Base-by-base conservation (phyloP, 257 asterid genomes). In the Solanum bulbocastanum region DNA sequence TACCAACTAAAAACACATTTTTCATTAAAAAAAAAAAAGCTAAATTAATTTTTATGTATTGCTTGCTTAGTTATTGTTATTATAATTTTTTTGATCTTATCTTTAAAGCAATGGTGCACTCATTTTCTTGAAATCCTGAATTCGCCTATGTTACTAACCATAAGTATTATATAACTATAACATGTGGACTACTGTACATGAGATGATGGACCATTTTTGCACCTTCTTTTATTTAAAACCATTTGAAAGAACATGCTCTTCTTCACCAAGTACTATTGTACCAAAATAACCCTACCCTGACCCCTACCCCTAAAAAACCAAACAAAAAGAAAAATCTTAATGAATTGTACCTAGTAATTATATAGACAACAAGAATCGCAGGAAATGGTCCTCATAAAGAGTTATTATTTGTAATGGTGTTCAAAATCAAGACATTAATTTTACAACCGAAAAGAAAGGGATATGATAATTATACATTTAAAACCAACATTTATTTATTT, bases 111-210 rank as follows among this genome's bases (percentile, higher is more conserved):
- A n/a, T n/a, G n/a, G n/a, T n/a, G n/a, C n/a, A n/a, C n/a, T n/a
- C n/a, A n/a, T n/a, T n/a, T n/a, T n/a, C n/a, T n/a, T n/a, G n/a
- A n/a, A n/a, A n/a, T n/a, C n/a, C n/a, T n/a, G n/a, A n/a, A n/a
- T n/a, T n/a, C n/a, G n/a, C n/a, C n/a, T n/a, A n/a, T n/a, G n/a
- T 88, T 76, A 71, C 82, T 49, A 81, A 10, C 85, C 85, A 81
- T 81, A 66, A 73, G 76, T 65, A 90, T 79, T 87, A 91, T 73
- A 90, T 33, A 71, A 89, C 91, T 87, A 7, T 20, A 90, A 88
- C 94, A 90, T 91, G 94, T 91, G 91, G 92, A 65, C 85, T 74
- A 81, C 76, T 85, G 91, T 89, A 85, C 87, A 72, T 46, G 60
- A 75, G 87, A 83, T 75, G 89, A 87, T 74, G 90, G 91, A 91